Base-by-base conservation (phyloP, 2,329 filamentous ascomycete species). In the Epichloe aotearoae region DNA sequence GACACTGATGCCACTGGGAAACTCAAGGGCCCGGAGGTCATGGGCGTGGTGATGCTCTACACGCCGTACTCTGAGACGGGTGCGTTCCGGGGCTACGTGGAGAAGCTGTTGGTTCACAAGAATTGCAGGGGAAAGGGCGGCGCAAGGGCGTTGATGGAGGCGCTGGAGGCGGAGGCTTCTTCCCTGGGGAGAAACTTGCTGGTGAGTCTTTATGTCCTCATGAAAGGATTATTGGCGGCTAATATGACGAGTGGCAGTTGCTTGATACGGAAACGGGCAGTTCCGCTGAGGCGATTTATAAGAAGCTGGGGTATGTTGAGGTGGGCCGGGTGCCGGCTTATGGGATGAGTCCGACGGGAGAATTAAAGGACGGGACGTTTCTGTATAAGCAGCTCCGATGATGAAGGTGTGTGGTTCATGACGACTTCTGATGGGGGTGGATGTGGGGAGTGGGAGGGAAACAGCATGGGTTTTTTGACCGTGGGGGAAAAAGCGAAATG, bases 61-160 rank as follows among this genome's bases (percentile, higher is more conserved):
- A 70, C 74, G 62, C 74, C 76, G 5, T 62, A 64, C 17, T 69
- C 68, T 4, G 75, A 84, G 61, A 83, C 80, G 4, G 77, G 73
- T 0, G 69, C 72, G 0, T 79, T 79, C 55, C 68, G 79, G 33
- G 77, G 69, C 3, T 57, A 63, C 10, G 74, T 84, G 2, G 74
- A 83, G 62, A 78, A 79, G 60, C 66, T 84, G 37, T 66, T 84
- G 39, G 69, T 83, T 10, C 73, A 71, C 53, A 74, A 74, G 12
- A 66, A 65, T 44, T 73, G 72, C 57, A 69, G 80, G 7, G 60
- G 69, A 2, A 67, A 66, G 45, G 79, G 80, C 4, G 72, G 76
- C 45, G 78, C 76, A 3, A 72, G 65, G 54, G 61, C 63, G 19
- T 58, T 84, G 56, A 73, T 83, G 64, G 58, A 52, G 20, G 69